These are phyloP conservation scores for Chytriomyces confervae DNA, from an alignment of 192 early-diverging fungal genomes.

Conservation along the genomic window DNA sequence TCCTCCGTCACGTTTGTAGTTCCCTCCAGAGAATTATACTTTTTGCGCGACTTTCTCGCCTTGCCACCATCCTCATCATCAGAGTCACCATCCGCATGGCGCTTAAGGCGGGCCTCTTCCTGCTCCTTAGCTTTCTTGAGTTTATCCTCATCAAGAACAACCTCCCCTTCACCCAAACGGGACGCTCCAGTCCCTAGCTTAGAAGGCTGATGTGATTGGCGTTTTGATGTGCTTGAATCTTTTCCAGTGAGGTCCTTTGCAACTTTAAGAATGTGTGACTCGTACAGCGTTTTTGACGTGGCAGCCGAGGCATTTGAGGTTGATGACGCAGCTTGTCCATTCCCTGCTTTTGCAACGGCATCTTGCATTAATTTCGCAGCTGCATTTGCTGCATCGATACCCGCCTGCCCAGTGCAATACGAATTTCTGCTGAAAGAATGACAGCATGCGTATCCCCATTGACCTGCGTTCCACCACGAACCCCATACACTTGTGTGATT, in stretches of 20 bases:
- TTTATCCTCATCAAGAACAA: conserved; percentile 59
- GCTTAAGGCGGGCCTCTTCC: conserved; percentile 48
- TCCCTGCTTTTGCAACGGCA: background rate
- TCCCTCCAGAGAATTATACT: conserved; percentile 36
- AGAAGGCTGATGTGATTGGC: conserved; percentile 27
- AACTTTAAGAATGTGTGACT: conserved; percentile 44
- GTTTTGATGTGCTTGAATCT: conserved; percentile 34
- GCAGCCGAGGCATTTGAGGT: conserved; percentile 1
- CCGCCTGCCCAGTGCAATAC: conserved; percentile 87
- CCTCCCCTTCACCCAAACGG: conserved; percentile 63
- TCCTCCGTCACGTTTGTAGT: conserved; percentile 65
- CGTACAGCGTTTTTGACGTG: conserved; percentile 30
- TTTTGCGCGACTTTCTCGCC: conserved; percentile 28
- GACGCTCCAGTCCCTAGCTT: conserved; percentile 24
- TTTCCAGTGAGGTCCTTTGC: conserved; percentile 38
- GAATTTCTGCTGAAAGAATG: conserved; percentile 76
- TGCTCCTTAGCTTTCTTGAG: conserved; percentile 58
- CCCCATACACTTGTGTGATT: conserved; percentile 95
- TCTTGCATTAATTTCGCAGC: conserved; percentile 44
- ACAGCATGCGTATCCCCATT: conserved; percentile 98
- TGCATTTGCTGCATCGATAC: conserved; percentile 71
- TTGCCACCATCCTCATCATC: conserved; percentile 28
- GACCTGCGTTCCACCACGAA: conserved; percentile 91
- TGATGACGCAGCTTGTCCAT: background rate
- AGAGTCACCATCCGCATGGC: background rate